These are phyloP conservation scores for Globisporangium okanoganense DNA, from an alignment of 352 stramenopile species.

Conservation along the genomic window DNA sequence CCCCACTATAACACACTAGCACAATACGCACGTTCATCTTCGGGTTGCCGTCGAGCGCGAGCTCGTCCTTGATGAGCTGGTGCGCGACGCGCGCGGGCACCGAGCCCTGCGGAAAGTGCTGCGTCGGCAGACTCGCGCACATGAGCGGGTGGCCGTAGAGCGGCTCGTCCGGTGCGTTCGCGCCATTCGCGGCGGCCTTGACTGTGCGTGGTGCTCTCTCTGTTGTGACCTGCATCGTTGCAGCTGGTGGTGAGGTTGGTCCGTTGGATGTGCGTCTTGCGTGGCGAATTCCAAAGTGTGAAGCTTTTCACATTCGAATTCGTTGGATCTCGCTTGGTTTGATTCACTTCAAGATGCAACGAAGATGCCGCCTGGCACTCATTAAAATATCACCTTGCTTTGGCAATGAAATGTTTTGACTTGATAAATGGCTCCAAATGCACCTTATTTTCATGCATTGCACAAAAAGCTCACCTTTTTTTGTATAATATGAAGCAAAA, in stretches of 20 bases:
- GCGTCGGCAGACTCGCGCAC: slow-evolving; percentile 53
- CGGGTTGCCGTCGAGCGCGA: slow-evolving; percentile 86
- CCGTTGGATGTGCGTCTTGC: slow-evolving; percentile 4
- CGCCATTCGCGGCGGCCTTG: slow-evolving; percentile 15
- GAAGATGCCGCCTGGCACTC: too few relatives aligned
- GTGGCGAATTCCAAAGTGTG: slow-evolving; percentile 11
- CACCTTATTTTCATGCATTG: neutral
- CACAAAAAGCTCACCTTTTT: neutral
- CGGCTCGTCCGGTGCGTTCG: slow-evolving; percentile 35
- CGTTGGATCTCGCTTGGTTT: too few relatives aligned
- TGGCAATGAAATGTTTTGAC: neutral
- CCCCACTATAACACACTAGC: neutral
- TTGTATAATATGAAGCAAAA: neutral
- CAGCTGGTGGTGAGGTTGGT: neutral
- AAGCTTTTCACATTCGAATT: neutral
- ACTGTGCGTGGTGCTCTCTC: slow-evolving; percentile 17
- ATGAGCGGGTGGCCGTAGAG: slow-evolving; percentile 85
- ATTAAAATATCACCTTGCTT: slow-evolving; percentile 1
- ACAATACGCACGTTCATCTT: slow-evolving; percentile 77
- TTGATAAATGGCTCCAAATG: neutral
- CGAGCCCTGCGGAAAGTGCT: slow-evolving; percentile 57
- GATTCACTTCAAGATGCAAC: neutral
- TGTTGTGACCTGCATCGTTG: slow-evolving; percentile 37
- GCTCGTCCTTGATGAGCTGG: slow-evolving; percentile 88
- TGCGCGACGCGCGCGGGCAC: slow-evolving; percentile 80